Base-by-base conservation (phyloP, 768 basidiomycete genomes). In the Chiua virens region DNA sequence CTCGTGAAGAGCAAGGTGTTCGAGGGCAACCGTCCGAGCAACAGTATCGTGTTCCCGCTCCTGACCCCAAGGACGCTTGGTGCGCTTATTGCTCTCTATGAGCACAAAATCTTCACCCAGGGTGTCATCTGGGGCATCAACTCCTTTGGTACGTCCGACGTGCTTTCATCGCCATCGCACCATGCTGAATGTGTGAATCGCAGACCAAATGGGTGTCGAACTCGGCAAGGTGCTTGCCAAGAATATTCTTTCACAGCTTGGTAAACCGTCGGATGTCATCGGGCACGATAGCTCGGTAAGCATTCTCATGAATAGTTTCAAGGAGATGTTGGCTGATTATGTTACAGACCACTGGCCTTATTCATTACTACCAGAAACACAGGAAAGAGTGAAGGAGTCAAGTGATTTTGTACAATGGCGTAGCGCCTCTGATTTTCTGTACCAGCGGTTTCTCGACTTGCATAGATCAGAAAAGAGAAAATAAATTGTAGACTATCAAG, bases 201-300 rank as follows among this genome's bases (percentile, higher is more conserved):
- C 62, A 92, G 92, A 98, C 71, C 97, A 98, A 85, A 97, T 98
- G 95, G 97, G 97, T 68, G 96, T 98, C 58, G 96, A 98, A 71
- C 87, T 98, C 48, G 95, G 95, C 50, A 98, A 98, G 70, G 90
- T 95, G 5, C 82, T 99, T 39, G 97, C 97, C 1, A 98, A 98
- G 83, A 88, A 87, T 61, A 98, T 99, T 62, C 79, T 98, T 45
- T 79, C 83, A 3, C 94, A 97, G 71, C 85, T 98, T 40, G 83
- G 75, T n/a, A 81, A 78, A 52, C 85, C 91, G 9, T 79, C 75
- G 22, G 86, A 93, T 58, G 91, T 94, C 55, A 79, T 74, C 52
- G 90, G 89, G 6, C 97, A 98, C 63, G 97, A 98, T 65, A 86
- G 85, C 62, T 98, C 94, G 59, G 78, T 78, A 55, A 59, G 75